phyloP scores from a whole-genome alignment of 139 green algal genomes.

The Chlorella sorokiniana region DNA sequence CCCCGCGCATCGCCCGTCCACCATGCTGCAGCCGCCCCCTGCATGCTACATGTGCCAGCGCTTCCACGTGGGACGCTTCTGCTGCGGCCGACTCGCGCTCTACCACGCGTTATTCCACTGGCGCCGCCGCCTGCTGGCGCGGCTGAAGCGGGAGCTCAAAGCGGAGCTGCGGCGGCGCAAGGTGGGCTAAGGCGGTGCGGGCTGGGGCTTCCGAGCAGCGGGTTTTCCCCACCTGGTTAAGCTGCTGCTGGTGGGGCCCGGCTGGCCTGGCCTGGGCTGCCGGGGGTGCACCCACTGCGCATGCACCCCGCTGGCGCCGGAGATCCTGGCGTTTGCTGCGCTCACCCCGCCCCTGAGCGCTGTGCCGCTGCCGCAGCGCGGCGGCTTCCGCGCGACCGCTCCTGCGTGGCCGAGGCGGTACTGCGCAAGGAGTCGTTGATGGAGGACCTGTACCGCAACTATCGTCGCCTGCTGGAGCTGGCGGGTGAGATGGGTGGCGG shows the following conservation, averaged over 20 bases:
- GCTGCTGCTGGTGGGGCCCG: too few species aligned
- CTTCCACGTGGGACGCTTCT: constrained; percentile 37
- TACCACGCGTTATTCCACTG: constrained; percentile 43
- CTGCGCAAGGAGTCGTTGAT: constrained; percentile 16
- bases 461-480: constrained; percentile 20
- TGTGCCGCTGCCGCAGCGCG: constrained; percentile 7
- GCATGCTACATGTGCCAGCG: background rate
- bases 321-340: background rate
- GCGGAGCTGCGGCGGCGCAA: constrained; percentile 16
- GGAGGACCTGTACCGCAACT: constrained; percentile 25
- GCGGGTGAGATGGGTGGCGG: background rate
- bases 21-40: background rate
- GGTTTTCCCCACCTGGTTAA: too few species aligned
- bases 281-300: too few species aligned
- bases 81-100: constrained; percentile 34
- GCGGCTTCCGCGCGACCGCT: background rate
- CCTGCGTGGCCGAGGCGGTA: constrained; percentile 11
- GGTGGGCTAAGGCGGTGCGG: background rate
- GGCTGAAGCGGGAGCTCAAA: constrained; percentile 35
- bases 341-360: background rate
- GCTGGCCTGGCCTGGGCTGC: too few species aligned
- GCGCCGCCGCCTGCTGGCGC: constrained; percentile 27
- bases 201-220: too few species aligned
- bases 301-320: background rate
- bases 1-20: too few species aligned